A percentile compares a stretch with the other conserved stretches of the same genome.
Evolutionary conservation across 2,329 filamentous ascomycete genomes (phyloP).

Genomic region (Fusarium sp.): DNA sequence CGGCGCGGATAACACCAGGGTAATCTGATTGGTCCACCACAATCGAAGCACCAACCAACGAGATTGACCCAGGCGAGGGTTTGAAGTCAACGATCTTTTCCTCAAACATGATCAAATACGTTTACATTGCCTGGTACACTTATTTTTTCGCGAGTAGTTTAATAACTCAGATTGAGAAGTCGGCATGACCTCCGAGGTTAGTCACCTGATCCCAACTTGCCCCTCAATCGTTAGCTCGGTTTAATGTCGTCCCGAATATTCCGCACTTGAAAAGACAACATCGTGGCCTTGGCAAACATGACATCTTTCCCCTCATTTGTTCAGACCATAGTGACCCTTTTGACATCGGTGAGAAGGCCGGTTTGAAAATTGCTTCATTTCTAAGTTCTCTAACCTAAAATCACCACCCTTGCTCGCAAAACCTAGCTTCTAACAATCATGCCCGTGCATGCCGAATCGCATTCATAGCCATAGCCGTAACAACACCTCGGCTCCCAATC

Average conservation of each 20-base stretch:
- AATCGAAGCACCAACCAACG: slow-evolving; percentile 14
- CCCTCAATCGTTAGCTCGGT: slow-evolving; percentile 13
- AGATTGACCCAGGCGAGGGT: neutral
- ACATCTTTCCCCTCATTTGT: neutral
- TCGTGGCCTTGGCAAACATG: neutral
- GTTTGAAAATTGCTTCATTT: rapidly evolving
- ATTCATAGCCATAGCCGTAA: slow-evolving; percentile 8
- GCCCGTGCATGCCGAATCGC: neutral
- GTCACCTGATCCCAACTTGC: slow-evolving; percentile 1
- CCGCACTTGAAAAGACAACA: neutral
- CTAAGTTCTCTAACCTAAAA: neutral
- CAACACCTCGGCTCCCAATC: slow-evolving; percentile 6
- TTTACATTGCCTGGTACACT: neutral
- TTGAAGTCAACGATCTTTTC: slow-evolving; percentile 16
- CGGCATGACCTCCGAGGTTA: neutral
- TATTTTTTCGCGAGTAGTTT: neutral
- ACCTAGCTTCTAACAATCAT: neutral
- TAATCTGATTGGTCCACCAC: slow-evolving; percentile 23
- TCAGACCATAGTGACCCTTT: rapidly evolving
- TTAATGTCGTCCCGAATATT: neutral
- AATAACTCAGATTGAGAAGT: neutral
- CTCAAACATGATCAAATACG: slow-evolving; percentile 15
- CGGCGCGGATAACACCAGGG: slow-evolving; percentile 20
- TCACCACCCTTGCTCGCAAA: neutral
- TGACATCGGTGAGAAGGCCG: neutral